Percentiles rank a stretch among this genome's conserved stretches.
Conservation (phyloP, 352 stramenopile genomes). For the Phytophthora uliginosa region DNA sequence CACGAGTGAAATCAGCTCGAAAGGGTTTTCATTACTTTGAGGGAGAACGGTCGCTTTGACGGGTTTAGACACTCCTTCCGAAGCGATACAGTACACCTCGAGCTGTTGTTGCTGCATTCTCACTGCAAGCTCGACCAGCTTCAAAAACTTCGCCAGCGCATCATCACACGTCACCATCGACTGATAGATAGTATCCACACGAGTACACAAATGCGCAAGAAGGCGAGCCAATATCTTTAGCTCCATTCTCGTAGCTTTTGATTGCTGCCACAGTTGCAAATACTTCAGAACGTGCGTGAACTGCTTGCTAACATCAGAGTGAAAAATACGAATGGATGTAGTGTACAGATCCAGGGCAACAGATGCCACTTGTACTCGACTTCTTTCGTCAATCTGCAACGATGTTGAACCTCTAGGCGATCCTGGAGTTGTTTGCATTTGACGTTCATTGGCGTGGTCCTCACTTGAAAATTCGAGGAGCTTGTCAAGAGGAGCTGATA, state of each 20-base stretch:
- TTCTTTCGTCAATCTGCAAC: slow-evolving; percentile 26
- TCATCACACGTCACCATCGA: slow-evolving; percentile 36
- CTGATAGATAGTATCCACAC: slow-evolving; percentile 45
- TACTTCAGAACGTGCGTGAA: slow-evolving; percentile 53
- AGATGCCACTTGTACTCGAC: slow-evolving; percentile 35
- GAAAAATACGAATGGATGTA: slow-evolving; percentile 59
- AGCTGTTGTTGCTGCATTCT: slow-evolving; percentile 46
- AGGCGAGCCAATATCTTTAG: slow-evolving; percentile 58
- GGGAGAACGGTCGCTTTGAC: neutral
- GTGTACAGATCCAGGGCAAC: slow-evolving; percentile 61
- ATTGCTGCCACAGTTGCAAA: slow-evolving; percentile 49
- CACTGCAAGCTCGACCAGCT: slow-evolving; percentile 48
- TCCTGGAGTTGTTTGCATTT: neutral
- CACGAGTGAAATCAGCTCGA: slow-evolving; percentile 51
- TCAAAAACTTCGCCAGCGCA: slow-evolving; percentile 41
- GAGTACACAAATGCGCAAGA: slow-evolving; percentile 48
- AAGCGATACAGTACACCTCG: slow-evolving; percentile 1
- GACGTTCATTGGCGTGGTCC: neutral
- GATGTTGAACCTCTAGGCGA: neutral
- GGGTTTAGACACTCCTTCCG: neutral
- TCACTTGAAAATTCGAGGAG: slow-evolving; percentile 44
- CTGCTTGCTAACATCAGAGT: slow-evolving; percentile 58
- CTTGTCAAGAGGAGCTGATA: slow-evolving; percentile 44
- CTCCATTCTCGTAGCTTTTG: slow-evolving; percentile 41
- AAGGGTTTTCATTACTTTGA: slow-evolving; percentile 30